These are phyloP conservation scores for Penicillium waksmanii DNA, from an alignment of 495 filamentous ascomycete genomes.

Conservation along the genomic window DNA sequence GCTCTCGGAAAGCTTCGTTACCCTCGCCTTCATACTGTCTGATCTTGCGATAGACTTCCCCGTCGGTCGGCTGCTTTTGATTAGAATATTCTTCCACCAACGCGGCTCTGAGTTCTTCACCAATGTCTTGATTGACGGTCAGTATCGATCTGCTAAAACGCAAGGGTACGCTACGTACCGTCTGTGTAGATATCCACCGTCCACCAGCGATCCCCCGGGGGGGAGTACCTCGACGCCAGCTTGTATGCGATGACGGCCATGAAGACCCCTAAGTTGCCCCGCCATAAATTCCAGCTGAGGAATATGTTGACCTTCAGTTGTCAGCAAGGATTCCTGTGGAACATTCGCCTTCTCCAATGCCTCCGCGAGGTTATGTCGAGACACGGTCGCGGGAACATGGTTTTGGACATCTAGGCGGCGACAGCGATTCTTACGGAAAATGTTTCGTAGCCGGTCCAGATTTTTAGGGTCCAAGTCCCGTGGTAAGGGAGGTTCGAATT, in stretches of 20 bases:
- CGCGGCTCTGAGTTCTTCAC: not conserved
- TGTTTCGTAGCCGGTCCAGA: conserved; percentile 20
- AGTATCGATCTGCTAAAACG: too few species aligned
- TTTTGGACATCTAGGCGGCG: conserved; percentile 25
- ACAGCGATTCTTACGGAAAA: conserved; percentile 27
- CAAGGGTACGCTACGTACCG: too few species aligned
- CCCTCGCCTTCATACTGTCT: not conserved
- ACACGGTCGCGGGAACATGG: conserved; percentile 27
- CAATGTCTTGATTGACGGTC: too few species aligned
- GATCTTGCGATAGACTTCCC: not conserved
- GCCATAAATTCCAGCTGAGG: too few species aligned
- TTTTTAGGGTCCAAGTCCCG: conserved; percentile 21
- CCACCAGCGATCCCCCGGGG: too few species aligned
- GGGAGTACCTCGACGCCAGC: too few species aligned
- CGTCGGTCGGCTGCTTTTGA: not conserved
- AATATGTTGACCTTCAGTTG: too few species aligned
- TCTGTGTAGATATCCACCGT: too few species aligned
- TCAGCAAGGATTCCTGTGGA: too few species aligned
- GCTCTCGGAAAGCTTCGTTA: conserved; percentile 4
- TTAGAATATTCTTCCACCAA: not conserved
- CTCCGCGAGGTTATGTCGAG: conserved; percentile 12
- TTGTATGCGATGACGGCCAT: too few species aligned
- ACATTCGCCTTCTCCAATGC: too few species aligned
- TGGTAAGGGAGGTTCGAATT: conserved; percentile 15
- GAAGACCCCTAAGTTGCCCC: too few species aligned